These are phyloP conservation scores for Lentithecium fluviatile DNA, from an alignment of 495 filamentous ascomycete species.

Conservation along the genomic window DNA sequence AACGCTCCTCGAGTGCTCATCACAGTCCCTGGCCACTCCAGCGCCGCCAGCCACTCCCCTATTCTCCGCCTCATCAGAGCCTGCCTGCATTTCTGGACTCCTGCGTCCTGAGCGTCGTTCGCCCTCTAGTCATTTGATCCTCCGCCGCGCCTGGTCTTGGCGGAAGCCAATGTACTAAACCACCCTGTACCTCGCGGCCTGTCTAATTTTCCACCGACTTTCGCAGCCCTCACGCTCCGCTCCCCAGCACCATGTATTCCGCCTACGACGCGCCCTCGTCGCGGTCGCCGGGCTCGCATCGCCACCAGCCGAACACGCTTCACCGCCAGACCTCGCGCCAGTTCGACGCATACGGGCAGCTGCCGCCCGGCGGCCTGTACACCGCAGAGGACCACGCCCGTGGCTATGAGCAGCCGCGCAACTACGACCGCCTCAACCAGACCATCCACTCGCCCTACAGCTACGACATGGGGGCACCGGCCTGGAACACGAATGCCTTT, in stretches of 20 bases:
- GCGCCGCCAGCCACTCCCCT: background rate
- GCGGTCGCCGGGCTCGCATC: slow-evolving; percentile 61
- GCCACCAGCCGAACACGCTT: slow-evolving; percentile 63
- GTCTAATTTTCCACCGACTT: background rate
- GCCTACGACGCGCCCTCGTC: slow-evolving; percentile 56
- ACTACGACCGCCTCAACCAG: slow-evolving; percentile 34
- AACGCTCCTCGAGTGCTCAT: background rate
- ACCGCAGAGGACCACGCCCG: slow-evolving; percentile 35
- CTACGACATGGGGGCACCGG: slow-evolving; percentile 31
- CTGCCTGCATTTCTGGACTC: background rate
- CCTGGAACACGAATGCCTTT: slow-evolving; percentile 36
- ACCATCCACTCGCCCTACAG: slow-evolving; percentile 34
- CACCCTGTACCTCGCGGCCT: slow-evolving; percentile 13
- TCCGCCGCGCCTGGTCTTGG: slow-evolving; percentile 24
- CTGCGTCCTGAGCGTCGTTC: slow-evolving; percentile 1
- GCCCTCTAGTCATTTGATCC: slow-evolving; percentile 6
- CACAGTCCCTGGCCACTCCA: background rate
- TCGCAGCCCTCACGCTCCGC: background rate
- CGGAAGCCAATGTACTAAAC: slow-evolving; percentile 21
- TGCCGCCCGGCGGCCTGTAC: slow-evolving; percentile 32
- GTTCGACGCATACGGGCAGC: slow-evolving; percentile 52
- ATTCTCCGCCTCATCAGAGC: background rate
- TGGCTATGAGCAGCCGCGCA: slow-evolving; percentile 30
- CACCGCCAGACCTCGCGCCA: slow-evolving; percentile 67
- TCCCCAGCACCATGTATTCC: slow-evolving; percentile 54